phyloP scores from a whole-genome alignment of 2,329 filamentous ascomycete species.

The Cercospora berteroae region DNA sequence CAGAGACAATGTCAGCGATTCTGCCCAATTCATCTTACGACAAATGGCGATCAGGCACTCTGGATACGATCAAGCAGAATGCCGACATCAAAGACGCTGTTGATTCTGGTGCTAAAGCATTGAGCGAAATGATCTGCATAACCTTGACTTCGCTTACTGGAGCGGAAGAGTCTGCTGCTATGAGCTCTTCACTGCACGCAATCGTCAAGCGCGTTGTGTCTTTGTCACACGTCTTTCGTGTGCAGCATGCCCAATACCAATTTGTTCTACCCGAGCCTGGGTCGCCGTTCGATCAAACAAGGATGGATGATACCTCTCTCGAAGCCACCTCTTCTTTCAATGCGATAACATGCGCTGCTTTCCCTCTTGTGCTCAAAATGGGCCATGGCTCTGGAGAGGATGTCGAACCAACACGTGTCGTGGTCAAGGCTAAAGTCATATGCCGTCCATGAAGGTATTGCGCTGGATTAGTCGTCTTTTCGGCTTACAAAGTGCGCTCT shows the following conservation, averaged over 20 bases:
- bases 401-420: slow-evolving; percentile 61
- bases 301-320: slow-evolving; percentile 66
- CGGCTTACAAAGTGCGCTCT: slow-evolving; percentile 9
- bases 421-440: slow-evolving; percentile 65
- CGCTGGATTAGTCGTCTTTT: neutral
- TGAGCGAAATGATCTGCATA: slow-evolving; percentile 32
- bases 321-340: slow-evolving; percentile 56
- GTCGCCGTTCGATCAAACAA: slow-evolving; percentile 53
- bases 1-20: slow-evolving; percentile 25
- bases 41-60: slow-evolving; percentile 65
- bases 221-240: slow-evolving; percentile 34
- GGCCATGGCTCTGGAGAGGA: slow-evolving; percentile 65
- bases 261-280: slow-evolving; percentile 32
- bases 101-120: slow-evolving; percentile 23
- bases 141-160: slow-evolving; percentile 31
- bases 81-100: slow-evolving; percentile 25
- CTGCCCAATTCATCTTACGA: slow-evolving; percentile 54
- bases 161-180: slow-evolving; percentile 23
- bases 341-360: slow-evolving; percentile 62
- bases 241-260: slow-evolving; percentile 36
- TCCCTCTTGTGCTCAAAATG: slow-evolving; percentile 63
- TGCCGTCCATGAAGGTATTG: slow-evolving; percentile 40
- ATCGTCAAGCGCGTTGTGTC: slow-evolving; percentile 33
- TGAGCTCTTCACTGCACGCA: slow-evolving; percentile 26
- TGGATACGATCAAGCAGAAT: slow-evolving; percentile 59